Conservation (phyloP, 345 rosid species). For the Brassica nigra region DNA sequence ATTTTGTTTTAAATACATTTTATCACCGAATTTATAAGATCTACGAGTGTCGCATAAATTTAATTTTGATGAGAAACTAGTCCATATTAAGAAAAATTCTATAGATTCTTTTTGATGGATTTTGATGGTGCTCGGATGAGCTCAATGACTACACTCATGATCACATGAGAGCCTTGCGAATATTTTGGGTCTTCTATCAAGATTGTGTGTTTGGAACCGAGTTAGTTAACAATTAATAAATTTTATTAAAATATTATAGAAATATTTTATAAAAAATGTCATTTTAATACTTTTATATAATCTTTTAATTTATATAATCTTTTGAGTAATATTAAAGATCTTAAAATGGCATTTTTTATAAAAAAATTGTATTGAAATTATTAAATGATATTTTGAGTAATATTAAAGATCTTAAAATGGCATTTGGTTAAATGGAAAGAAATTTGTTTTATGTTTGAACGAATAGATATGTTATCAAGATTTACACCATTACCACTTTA, state of each 20-base stretch:
- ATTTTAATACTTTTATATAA: too few relatives aligned
- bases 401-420: neutral
- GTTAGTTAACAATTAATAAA: neutral
- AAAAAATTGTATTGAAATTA: neutral
- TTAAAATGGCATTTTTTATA: too few relatives aligned
- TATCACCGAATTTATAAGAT: neutral
- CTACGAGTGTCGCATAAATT: neutral
- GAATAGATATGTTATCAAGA: neutral
- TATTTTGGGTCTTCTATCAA: neutral
- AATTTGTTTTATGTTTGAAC: neutral
- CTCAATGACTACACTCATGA: neutral
- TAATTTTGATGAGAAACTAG: neutral
- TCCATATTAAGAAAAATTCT: neutral
- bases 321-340: too few relatives aligned
- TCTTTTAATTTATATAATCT: too few relatives aligned
- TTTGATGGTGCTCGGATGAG: neutral
- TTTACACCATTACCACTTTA: neutral
- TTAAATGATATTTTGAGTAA: neutral
- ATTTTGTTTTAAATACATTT: neutral
- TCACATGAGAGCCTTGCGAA: neutral
- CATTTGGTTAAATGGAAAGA: neutral
- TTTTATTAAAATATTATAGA: too few relatives aligned
- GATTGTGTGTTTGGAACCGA: neutral
- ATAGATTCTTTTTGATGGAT: neutral
- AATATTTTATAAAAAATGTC: neutral